Percentiles rank a stretch among this genome's conserved stretches.
phyloP scores from a whole-genome alignment of 257 asterid species.

The Dorcoceras hygrometricum region DNA sequence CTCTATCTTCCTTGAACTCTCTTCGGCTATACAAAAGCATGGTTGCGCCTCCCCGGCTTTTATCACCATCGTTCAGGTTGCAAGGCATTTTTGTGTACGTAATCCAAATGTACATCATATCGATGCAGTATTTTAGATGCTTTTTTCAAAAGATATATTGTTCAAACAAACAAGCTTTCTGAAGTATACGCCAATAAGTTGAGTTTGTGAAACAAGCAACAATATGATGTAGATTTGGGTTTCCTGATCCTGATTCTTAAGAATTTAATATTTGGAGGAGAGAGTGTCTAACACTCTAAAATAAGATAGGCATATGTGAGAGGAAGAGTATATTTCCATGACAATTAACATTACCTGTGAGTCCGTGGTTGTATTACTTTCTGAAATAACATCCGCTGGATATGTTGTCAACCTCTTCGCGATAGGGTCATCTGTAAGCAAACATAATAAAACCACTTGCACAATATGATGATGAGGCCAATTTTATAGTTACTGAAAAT shows the following conservation, averaged over 20 bases:
- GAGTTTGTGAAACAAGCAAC: constrained; percentile 3
- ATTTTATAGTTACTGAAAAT: constrained; percentile 4
- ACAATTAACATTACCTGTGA: constrained; percentile 36
- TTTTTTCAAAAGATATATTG: background rate
- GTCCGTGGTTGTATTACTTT: constrained; percentile 32
- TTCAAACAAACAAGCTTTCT: background rate
- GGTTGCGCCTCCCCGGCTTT: too few relatives aligned
- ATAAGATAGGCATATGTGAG: constrained; percentile 2
- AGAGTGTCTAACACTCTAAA: constrained; percentile 6
- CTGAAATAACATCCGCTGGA: constrained; percentile 45
- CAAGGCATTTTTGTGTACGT: background rate
- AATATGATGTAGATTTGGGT: constrained; percentile 9
- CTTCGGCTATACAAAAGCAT: too few relatives aligned
- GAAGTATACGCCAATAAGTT: constrained; percentile 7
- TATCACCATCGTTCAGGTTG: constrained; percentile 17
- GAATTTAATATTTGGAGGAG: background rate
- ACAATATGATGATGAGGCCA: constrained; percentile 7
- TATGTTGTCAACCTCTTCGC: constrained; percentile 50
- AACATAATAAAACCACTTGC: constrained; percentile 25
- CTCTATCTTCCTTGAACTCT: too few relatives aligned
- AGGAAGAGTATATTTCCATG: constrained; percentile 17
- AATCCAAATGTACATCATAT: background rate
- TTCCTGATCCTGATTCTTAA: background rate
- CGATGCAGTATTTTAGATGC: background rate
- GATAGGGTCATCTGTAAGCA: constrained; percentile 76